Evolutionary conservation across 768 basidiomycete genomes (phyloP).

Genomic region (Pleurotus ostreatus): DNA sequence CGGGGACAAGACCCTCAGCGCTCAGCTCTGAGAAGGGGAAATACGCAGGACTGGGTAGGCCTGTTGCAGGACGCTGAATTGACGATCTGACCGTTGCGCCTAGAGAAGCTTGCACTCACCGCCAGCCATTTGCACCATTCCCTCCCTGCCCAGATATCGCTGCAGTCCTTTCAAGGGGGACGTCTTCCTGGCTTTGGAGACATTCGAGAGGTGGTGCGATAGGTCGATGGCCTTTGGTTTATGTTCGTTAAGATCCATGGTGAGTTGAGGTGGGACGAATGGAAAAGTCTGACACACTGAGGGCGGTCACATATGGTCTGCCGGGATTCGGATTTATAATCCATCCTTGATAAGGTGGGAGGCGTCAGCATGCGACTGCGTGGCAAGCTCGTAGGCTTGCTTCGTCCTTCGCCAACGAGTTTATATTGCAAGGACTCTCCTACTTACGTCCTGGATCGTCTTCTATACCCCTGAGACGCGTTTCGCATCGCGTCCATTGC

Average conservation of each 20-base stretch:
- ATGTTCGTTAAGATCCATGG: background rate
- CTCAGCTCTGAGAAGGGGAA: slow-evolving; percentile 67
- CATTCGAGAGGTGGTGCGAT: slow-evolving; percentile 64
- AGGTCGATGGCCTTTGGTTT: slow-evolving; percentile 53
- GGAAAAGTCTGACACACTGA: background rate
- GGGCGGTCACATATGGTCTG: background rate
- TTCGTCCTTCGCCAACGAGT: background rate
- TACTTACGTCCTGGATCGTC: background rate
- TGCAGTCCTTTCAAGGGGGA: slow-evolving; percentile 68
- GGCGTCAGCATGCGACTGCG: background rate
- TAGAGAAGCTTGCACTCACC: slow-evolving; percentile 35
- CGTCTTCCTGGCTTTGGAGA: slow-evolving; percentile 41
- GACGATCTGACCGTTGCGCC: background rate
- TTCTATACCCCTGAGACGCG: background rate
- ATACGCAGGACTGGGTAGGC: slow-evolving; percentile 61
- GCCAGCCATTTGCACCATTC: slow-evolving; percentile 62
- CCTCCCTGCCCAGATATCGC: slow-evolving; percentile 52
- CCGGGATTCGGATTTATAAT: slow-evolving; percentile 3
- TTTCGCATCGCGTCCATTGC: background rate
- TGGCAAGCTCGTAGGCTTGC: background rate
- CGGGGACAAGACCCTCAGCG: slow-evolving; percentile 45
- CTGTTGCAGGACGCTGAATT: slow-evolving; percentile 25
- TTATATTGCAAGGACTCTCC: background rate
- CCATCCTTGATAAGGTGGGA: slow-evolving; percentile 5
- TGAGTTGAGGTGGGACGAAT: background rate